A percentile compares a stretch with the other conserved stretches of the same genome.
These are phyloP conservation scores for Halenospora varia DNA, from an alignment of 495 filamentous ascomycete genomes.

Conservation along the genomic window DNA sequence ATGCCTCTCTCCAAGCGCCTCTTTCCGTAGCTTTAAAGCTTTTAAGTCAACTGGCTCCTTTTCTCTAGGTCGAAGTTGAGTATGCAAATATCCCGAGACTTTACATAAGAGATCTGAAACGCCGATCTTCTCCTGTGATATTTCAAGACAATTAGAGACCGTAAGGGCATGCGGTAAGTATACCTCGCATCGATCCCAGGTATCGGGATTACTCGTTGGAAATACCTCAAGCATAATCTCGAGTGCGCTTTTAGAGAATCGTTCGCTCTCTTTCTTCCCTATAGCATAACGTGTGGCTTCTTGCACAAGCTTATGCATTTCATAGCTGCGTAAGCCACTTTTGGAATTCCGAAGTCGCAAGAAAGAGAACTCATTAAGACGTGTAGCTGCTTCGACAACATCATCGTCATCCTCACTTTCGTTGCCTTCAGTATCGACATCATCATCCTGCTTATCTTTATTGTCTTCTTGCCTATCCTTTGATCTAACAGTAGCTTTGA, in stretches of 20 bases:
- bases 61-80: not conserved
- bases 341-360: not conserved
- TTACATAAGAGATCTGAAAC: not conserved
- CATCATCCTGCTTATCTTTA: too few relatives aligned
- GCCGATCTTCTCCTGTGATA: not conserved
- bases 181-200: not conserved
- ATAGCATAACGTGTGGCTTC: not conserved
- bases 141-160: not conserved
- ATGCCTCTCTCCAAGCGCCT: not conserved
- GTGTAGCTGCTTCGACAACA: not conserved
- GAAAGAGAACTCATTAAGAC: not conserved
- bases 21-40: not conserved
- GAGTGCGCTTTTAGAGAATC: not conserved
- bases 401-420: not conserved
- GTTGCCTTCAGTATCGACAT: too few relatives aligned
- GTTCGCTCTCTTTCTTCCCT: not conserved
- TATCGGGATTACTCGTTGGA: not conserved
- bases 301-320: slow-evolving; percentile 1
- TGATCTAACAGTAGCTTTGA: too few relatives aligned
- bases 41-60: not conserved
- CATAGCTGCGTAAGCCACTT: not conserved
- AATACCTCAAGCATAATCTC: not conserved
- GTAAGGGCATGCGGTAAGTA: slow-evolving; percentile 2
- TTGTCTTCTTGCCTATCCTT: too few relatives aligned
- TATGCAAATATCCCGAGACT: not conserved